phyloP scores from a whole-genome alignment of 208 protist genomes.

The Sergeia podlipaevii region DNA sequence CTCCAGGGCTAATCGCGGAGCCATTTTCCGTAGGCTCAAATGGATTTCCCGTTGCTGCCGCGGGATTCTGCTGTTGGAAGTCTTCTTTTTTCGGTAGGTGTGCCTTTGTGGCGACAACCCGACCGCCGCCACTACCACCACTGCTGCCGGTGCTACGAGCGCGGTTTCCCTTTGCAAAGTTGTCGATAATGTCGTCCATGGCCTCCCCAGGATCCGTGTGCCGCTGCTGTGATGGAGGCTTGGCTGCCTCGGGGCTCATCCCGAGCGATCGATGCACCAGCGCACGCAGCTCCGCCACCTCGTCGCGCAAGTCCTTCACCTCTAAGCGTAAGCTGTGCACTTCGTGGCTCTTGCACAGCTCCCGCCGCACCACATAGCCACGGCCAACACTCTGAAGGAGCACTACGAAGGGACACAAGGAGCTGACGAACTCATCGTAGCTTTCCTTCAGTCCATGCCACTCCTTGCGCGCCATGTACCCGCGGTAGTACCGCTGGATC shows the following conservation, averaged over 20 bases:
- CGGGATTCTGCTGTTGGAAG: no score
- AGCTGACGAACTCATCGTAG: conserved; percentile 49
- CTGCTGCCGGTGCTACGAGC: no score
- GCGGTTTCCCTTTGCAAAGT: no score
- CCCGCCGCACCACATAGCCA: conserved; percentile 17
- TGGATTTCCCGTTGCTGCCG: no score
- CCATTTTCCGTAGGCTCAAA: no score
- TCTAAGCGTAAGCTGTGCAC: conserved; percentile 15
- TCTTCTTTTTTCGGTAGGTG: no score
- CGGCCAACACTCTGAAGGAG: conserved; percentile 41
- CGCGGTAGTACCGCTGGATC: conserved; percentile 81
- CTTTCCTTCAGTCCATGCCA: conserved; percentile 30
- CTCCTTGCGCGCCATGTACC: conserved; percentile 42
- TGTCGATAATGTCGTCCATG: conserved; percentile 50
- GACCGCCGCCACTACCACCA: no score
- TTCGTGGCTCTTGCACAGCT: conserved; percentile 19
- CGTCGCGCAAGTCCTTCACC: conserved; percentile 17
- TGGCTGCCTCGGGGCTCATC: neutral
- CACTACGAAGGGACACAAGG: conserved; percentile 26
- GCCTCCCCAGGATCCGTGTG: conserved; percentile 29
- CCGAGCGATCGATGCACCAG: conserved; percentile 10
- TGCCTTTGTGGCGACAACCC: no score
- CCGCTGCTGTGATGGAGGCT: neutral
- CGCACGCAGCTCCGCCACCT: conserved; percentile 24
- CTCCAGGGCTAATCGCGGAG: no score